Base-by-base conservation (phyloP, 2,329 filamentous ascomycete species). In the Sodiomyces alkalinus region DNA sequence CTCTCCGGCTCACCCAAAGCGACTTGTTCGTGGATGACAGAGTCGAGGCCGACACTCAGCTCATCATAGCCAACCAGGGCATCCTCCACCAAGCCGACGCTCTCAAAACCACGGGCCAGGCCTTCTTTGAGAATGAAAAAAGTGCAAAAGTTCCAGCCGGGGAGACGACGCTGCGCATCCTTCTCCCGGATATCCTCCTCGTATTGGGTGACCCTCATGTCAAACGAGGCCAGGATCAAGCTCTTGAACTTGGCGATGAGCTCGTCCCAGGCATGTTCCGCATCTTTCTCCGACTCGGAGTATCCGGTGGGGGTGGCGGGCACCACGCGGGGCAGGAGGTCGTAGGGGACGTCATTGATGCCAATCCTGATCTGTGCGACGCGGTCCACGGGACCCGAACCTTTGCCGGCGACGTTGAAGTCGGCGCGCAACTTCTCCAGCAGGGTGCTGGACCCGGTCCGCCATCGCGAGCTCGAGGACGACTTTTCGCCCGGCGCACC, bases 91-190 rank as follows among this genome's bases (percentile, higher is more conserved):
- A 98, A 61, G 1, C 92, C 92, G 3, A 96, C 86, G 46, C 82
- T 96, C 51, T 98, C 92, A 40, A 98, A 93, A 0, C 87, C 92
- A 39, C 82, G 70, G 2, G 90, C 87, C 19, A 98, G 58, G 0
- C 90, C 90, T 51, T 98, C 90, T 46, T 98, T 98, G 7, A 98
- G 64, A 11, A 98, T 86, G 49, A 98, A 98, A 49, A 98, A 98
- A 0, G 90, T 98, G 53, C 90, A 96, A 48, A 98, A 98, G 46
- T 98, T 98, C 90, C 90, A 98, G 1, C 90, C 90, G 0, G 90
- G 90, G 12, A 98, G 56, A 19, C 64, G 75, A 26, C 87, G 69
- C 49, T 96, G 86, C 1, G 77, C 70, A 41, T 96, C 87, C 45
- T 86, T 90, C 50, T 94, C 90, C 37, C 82, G 80, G 40, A 98